Conservation (phyloP, 2,329 filamentous ascomycete genomes). For the Beauveria bassiana region DNA sequence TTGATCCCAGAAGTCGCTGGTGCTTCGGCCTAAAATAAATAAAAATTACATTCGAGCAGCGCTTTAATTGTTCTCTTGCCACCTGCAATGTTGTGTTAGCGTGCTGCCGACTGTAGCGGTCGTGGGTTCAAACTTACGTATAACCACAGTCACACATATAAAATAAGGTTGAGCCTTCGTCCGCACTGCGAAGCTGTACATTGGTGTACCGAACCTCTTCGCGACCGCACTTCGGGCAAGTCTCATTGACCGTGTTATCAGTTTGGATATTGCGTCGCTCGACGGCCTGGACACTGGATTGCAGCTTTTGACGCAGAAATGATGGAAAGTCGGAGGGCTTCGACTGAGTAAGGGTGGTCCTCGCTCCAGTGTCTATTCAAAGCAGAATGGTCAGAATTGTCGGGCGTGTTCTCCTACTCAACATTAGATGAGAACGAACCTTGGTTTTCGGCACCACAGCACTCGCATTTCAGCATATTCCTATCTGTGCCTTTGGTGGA, state of each 20-base stretch:
- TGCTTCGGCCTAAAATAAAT: conserved; percentile 28
- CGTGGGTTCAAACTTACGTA: conserved; percentile 49
- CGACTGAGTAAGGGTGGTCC: conserved; percentile 72
- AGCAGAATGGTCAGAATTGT: conserved; percentile 7
- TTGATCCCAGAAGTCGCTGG: conserved; percentile 62
- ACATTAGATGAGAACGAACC: conserved; percentile 41
- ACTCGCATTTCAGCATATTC: conserved; percentile 71
- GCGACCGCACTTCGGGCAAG: conserved; percentile 73
- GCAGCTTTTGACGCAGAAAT: conserved; percentile 71
- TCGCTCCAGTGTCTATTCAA: conserved; percentile 60
- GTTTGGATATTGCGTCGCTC: conserved; percentile 70
- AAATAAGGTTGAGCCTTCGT: conserved; percentile 91
- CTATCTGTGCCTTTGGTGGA: conserved; percentile 69
- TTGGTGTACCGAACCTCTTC: conserved; percentile 79
- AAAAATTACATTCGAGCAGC: neutral
- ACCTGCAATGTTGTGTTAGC: conserved; percentile 23
- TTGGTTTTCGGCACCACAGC: conserved; percentile 79
- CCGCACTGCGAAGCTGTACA: conserved; percentile 81
- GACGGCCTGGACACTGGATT: conserved; percentile 76
- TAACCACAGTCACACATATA: conserved; percentile 82
- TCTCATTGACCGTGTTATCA: conserved; percentile 58
- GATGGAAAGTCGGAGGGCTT: conserved; percentile 89
- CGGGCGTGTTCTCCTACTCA: neutral
- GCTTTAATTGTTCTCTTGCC: conserved; percentile 54
- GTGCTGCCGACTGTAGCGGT: neutral